Evolutionary conservation across 495 filamentous ascomycete genomes (phyloP).

Genomic region (Penicillium subrubescens): DNA sequence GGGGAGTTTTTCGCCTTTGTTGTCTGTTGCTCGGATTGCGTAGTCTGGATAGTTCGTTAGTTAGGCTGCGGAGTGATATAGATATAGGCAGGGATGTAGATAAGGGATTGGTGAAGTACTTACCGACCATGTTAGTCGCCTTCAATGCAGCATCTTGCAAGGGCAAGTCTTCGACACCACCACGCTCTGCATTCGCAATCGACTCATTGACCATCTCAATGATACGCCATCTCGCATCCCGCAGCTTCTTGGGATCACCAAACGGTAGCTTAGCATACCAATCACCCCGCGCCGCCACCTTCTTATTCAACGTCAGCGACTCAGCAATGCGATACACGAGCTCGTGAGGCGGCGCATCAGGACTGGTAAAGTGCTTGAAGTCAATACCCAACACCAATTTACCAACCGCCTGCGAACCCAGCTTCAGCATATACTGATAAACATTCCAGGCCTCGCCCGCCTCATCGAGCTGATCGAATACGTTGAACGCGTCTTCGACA

Average conservation of each 20-base stretch:
- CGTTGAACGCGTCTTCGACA: conserved; percentile 42
- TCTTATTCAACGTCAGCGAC: conserved; percentile 51
- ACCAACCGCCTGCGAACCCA: conserved; percentile 52
- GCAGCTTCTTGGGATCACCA: conserved; percentile 45
- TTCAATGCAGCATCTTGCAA: conserved; percentile 52
- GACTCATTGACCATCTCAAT: conserved; percentile 36
- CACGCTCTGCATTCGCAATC: conserved; percentile 27
- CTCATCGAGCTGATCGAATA: conserved; percentile 54
- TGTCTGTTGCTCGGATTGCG: conserved; percentile 46
- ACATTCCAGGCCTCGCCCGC: conserved; percentile 53
- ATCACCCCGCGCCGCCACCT: conserved; percentile 41
- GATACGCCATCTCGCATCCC: conserved; percentile 21
- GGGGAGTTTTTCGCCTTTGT: conserved; percentile 53
- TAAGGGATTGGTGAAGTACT: conserved; percentile 2
- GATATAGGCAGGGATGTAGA: background rate
- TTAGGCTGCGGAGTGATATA: background rate
- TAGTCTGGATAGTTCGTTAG: conserved; percentile 37
- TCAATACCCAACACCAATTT: conserved; percentile 52
- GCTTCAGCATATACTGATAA: conserved; percentile 60
- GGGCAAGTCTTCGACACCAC: conserved; percentile 40
- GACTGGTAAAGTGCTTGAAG: conserved; percentile 49
- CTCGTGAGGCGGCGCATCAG: conserved; percentile 40
- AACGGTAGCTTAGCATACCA: conserved; percentile 58
- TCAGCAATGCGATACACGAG: conserved; percentile 42
- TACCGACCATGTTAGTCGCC: conserved; percentile 42